phyloP scores from a whole-genome alignment of 345 rosid genomes.

The Brassica juncea region DNA sequence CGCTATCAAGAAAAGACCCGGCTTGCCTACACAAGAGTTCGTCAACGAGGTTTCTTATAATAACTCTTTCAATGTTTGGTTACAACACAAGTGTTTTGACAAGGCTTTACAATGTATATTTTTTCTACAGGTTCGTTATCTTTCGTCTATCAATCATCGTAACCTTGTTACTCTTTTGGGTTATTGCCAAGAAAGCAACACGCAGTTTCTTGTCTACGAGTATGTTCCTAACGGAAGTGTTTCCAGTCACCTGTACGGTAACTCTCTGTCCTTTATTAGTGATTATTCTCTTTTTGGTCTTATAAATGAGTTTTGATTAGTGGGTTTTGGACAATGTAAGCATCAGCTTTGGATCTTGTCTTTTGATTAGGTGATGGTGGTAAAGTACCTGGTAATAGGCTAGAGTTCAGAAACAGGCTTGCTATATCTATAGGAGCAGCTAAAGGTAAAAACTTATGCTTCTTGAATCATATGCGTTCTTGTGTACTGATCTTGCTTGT shows the following conservation, averaged over 20 bases:
- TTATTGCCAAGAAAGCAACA: constrained; percentile 81
- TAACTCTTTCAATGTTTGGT: neutral
- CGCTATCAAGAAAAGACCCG: constrained; percentile 80
- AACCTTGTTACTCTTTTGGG: constrained; percentile 89
- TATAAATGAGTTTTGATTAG: too few relatives aligned
- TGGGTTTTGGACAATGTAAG: neutral
- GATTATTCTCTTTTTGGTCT: too few relatives aligned
- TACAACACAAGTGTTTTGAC: constrained; percentile 10
- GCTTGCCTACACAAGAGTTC: constrained; percentile 73
- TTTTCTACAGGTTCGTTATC: constrained; percentile 64
- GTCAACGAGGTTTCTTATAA: constrained; percentile 64
- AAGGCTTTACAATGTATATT: neutral
- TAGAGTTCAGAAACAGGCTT: constrained; percentile 94
- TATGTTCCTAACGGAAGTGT: constrained; percentile 95
- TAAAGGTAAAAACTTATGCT: constrained; percentile 68
- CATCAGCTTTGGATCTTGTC: neutral
- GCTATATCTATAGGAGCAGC: constrained; percentile 89
- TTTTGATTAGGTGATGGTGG: constrained; percentile 51
- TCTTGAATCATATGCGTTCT: constrained; percentile 6
- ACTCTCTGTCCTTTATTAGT: constrained; percentile 54
- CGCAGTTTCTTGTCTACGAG: constrained; percentile 80
- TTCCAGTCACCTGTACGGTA: constrained; percentile 97
- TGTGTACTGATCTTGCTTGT: constrained; percentile 33
- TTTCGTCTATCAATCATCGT: constrained; percentile 81
- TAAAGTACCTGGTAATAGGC: constrained; percentile 68